Base-by-base conservation (phyloP, 371 early-diverging fungal species). In the Lichtheimia corymbifera region DNA sequence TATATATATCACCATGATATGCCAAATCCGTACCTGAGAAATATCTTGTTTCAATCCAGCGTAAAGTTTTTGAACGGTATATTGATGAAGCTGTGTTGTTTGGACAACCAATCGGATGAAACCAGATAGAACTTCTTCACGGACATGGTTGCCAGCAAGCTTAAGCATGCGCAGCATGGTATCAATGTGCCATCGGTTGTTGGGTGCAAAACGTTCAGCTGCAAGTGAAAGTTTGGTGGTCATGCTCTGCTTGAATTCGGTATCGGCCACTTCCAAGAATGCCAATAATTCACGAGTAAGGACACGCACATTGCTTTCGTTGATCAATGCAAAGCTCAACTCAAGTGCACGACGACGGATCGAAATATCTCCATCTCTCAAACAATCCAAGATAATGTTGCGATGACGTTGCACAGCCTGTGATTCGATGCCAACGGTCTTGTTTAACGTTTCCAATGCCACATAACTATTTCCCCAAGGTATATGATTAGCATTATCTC, bases 391-490 rank as follows among this genome's bases (percentile, higher is more conserved):
- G 58, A 98, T 93, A 20, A 95, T 98, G 55, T 92, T 88, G 30
- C 97, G 93, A 68, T 97, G 97, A 50, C 99, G 91, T 74, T 97
- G 98, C n/a, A 98, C 93, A 7, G 97, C 93, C 44, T 93, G 88
- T 11, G 90, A 85, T 67, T 97, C 97, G 61, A 93, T 86, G 44
- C 93, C 80, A 43, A 94, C 84, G 9, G 96, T 94, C 55, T 92
- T 91, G 64, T 92, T 90, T 58, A 98, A 79, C 2, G 97, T 97
- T 9, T 93, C 93, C 60, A 98, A 73, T 5, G 99, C 98, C 17
- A 98, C 98, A 65, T 97, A 95, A 71, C 93, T 93, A 49, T 5
- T 56, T 12, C 53, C 41, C 50, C 42, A 28, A 15, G 12, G 14
- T 47, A 20, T 61, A 47, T 17, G 1, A 35, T 41, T 40, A 42